These are phyloP conservation scores for Geotrichum restrictum DNA, from an alignment of 1,139 yeast species.

Conservation along the genomic window DNA sequence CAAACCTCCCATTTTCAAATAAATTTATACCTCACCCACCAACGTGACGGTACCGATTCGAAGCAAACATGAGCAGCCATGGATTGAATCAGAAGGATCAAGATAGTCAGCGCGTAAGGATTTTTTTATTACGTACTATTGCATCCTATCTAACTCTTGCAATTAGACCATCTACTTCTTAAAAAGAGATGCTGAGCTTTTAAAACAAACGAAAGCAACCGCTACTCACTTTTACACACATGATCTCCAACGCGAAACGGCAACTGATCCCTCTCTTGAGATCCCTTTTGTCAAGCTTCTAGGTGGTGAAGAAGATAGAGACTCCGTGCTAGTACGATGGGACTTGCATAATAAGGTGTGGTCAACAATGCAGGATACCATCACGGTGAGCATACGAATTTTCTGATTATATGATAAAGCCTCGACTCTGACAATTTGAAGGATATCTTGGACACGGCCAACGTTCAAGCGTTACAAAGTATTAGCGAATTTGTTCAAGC, in stretches of 20 bases:
- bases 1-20: not conserved
- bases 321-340: constrained; percentile 38
- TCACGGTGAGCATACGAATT: constrained; percentile 21
- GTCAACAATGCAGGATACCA: constrained; percentile 26
- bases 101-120: constrained; percentile 19
- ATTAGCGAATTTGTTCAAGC: constrained; percentile 27
- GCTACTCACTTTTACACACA: constrained; percentile 12
- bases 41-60: not conserved
- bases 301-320: constrained; percentile 40
- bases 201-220: constrained; percentile 6
- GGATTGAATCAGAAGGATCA: constrained; percentile 20
- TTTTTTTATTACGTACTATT: not conserved
- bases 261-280: constrained; percentile 12
- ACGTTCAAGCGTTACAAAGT: constrained; percentile 28
- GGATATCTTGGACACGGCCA: constrained; percentile 26
- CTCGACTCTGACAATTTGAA: constrained; percentile 2
- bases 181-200: constrained; percentile 14
- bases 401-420: not conserved
- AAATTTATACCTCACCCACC: not conserved
- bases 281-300: constrained; percentile 41
- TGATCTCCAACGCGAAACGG: constrained; percentile 22
- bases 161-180: constrained; percentile 21
- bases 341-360: constrained; percentile 36
- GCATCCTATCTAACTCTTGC: not conserved
- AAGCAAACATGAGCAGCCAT: constrained; percentile 2